Percentiles rank a stretch among this genome's conserved stretches.
Conservation (phyloP, 1,139 yeast genomes). For the Kurtzmaniella quercitrusa region DNA sequence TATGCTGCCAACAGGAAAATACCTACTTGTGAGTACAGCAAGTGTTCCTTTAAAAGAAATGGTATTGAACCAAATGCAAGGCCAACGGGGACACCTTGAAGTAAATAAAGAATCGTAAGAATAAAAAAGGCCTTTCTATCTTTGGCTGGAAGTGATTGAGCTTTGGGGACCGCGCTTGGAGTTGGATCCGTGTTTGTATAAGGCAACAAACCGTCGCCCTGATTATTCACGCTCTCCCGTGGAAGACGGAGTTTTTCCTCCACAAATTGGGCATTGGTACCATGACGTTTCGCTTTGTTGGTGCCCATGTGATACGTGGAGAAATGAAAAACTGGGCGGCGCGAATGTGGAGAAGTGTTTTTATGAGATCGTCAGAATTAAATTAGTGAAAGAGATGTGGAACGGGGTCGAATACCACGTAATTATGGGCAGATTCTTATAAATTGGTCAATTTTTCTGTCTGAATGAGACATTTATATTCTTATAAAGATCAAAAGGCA, state of each 20-base stretch:
- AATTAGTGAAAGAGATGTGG: no score
- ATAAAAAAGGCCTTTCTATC: conserved; percentile 73
- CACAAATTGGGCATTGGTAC: not conserved
- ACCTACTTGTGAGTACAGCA: conserved; percentile 89
- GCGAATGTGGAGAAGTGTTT: not conserved
- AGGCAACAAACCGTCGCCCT: not conserved
- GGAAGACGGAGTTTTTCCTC: not conserved
- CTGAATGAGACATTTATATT: no score
- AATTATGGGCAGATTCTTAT: no score
- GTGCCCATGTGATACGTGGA: not conserved
- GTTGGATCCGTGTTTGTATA: not conserved
- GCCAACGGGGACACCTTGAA: conserved; percentile 96
- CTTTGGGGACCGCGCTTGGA: not conserved
- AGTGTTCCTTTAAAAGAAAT: conserved; percentile 73
- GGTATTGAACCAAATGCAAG: conserved; percentile 96
- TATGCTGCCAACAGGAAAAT: conserved; percentile 87
- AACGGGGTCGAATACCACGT: no score
- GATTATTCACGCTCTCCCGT: not conserved
- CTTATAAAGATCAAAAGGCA: no score
- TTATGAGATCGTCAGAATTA: no score
- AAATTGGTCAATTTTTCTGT: no score
- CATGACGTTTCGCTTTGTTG: not conserved
- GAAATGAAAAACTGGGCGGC: no score
- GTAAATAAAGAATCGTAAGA: conserved; percentile 65
- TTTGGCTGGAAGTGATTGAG: conserved; percentile 25